A percentile compares a stretch with the other conserved stretches of the same genome.
phyloP scores from a whole-genome alignment of 768 basidiomycete genomes.

The Hericium rajendrae region DNA sequence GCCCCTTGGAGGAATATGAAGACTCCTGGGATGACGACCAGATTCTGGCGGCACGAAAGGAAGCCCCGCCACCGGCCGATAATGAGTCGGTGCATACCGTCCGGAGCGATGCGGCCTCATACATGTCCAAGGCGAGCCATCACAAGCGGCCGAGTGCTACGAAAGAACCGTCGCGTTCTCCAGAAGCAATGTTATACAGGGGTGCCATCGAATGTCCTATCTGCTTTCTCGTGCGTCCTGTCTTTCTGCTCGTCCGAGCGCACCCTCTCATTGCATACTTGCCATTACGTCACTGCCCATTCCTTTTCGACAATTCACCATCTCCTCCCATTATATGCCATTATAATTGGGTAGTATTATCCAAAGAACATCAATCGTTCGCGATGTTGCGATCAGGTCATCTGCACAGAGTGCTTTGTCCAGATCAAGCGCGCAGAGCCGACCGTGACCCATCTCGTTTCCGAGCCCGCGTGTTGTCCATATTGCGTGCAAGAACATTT shows the following conservation, averaged over 20 bases:
- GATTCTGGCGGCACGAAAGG: conserved; percentile 74
- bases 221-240: conserved; percentile 78
- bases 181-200: conserved; percentile 76
- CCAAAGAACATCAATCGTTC: conserved; percentile 96
- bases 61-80: conserved; percentile 38
- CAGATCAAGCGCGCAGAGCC: conserved; percentile 97
- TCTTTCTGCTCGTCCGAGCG: conserved; percentile 8
- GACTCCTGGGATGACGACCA: conserved; percentile 84
- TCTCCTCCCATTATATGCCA: neutral
- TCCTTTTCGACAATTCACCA: neutral
- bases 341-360: conserved; percentile 63
- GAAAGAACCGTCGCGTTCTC: conserved; percentile 56
- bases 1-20: conserved; percentile 89
- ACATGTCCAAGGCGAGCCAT: conserved; percentile 29
- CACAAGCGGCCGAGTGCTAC: conserved; percentile 44
- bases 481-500: conserved; percentile 98
- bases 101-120: conserved; percentile 33
- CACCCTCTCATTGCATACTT: neutral
- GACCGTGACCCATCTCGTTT: conserved; percentile 88
- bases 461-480: conserved; percentile 94
- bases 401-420: conserved; percentile 98
- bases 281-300: neutral
- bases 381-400: conserved; percentile 95
- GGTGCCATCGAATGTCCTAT: conserved; percentile 94
- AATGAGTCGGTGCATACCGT: conserved; percentile 25